phyloP scores from a whole-genome alignment of 192 early-diverging fungal genomes.

The Coemansia sp. region DNA sequence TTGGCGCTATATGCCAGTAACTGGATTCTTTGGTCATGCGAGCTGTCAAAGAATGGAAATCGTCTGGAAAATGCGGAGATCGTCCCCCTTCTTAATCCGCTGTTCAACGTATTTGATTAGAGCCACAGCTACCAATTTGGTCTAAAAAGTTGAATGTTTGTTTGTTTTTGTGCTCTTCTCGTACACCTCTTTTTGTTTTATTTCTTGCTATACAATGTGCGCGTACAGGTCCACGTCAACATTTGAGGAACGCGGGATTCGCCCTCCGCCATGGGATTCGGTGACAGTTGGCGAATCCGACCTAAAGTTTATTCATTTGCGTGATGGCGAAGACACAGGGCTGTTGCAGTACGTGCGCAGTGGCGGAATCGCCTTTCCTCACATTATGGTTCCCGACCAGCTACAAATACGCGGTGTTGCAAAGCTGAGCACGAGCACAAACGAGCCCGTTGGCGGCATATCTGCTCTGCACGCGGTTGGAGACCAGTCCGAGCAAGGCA shows the following conservation, averaged over 20 bases:
- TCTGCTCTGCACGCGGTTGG: constrained; percentile 13
- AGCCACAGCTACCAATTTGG: background rate
- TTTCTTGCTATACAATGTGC: constrained; percentile 20
- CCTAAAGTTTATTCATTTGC: constrained; percentile 44
- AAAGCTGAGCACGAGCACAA: background rate
- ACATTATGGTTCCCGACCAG: constrained; percentile 54
- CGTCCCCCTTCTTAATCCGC: background rate
- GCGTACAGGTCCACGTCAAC: constrained; percentile 21
- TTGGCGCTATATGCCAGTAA: background rate
- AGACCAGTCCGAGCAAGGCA: background rate
- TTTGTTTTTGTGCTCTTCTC: background rate
- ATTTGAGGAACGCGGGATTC: constrained; percentile 44
- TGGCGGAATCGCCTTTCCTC: constrained; percentile 52
- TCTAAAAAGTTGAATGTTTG: background rate
- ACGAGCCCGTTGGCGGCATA: background rate
- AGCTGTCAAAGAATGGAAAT: background rate
- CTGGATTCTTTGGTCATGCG: background rate
- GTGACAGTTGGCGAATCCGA: constrained; percentile 52
- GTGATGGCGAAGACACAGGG: constrained; percentile 29
- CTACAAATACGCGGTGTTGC: constrained; percentile 25
- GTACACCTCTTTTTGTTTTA: background rate
- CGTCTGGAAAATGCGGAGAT: background rate
- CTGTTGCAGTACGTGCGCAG: constrained; percentile 43
- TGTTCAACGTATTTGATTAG: background rate
- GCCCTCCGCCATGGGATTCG: constrained; percentile 34